Conservation (phyloP, 78 protist genomes). For the Polysphondylium violaceum region DNA sequence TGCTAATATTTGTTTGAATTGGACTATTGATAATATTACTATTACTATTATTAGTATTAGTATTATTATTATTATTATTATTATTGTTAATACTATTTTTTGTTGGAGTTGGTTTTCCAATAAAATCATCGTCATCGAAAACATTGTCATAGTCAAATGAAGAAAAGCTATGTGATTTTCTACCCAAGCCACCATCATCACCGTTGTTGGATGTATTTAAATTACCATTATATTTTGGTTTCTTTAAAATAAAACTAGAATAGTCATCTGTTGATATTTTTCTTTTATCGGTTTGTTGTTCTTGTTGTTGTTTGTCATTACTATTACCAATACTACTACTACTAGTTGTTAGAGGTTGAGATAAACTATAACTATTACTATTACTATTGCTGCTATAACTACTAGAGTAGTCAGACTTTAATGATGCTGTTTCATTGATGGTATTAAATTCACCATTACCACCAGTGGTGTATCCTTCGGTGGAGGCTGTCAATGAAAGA, state of each 20-base stretch:
- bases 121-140: slow-evolving; percentile 11
- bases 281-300: not conserved
- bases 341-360: no score
- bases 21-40: not conserved
- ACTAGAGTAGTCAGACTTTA: no score
- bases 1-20: not conserved
- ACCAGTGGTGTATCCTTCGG: not conserved
- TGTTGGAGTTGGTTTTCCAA: not conserved
- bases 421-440: not conserved
- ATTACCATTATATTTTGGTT: slow-evolving; percentile 12
- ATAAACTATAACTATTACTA: not conserved
- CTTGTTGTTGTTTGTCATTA: not conserved
- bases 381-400: not conserved
- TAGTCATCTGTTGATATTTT: not conserved
- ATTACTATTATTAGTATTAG: not conserved
- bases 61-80: not conserved
- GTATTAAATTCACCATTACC: not conserved
- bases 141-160: slow-evolving; percentile 36
- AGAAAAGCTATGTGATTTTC: slow-evolving; percentile 46
- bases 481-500: slow-evolving; percentile 1
- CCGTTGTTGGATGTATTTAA: not conserved
- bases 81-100: not conserved
- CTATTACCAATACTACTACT: not conserved
- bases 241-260: slow-evolving; percentile 13
- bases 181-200: not conserved